Conservation (phyloP, 371 early-diverging fungal species). For the Phascolomyces articulosus region DNA sequence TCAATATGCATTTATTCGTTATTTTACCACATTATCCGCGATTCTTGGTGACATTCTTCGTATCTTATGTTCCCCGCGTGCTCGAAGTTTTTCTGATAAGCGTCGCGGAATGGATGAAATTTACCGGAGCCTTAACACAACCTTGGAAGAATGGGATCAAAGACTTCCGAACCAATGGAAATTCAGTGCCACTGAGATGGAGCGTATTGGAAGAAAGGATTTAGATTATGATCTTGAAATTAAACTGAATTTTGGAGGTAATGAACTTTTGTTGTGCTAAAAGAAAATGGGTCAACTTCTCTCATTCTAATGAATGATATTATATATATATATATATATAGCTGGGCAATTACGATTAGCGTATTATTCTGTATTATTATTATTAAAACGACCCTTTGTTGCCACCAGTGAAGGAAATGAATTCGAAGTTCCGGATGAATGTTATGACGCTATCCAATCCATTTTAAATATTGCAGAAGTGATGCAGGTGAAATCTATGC, state of each 20-base stretch:
- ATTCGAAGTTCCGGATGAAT: constrained; percentile 21
- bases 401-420: constrained; percentile 1
- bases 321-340: neutral
- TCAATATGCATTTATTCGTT: constrained; percentile 18
- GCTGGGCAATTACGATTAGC: constrained; percentile 31
- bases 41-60: constrained; percentile 41
- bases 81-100: constrained; percentile 27
- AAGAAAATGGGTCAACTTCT: too few relatives aligned
- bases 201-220: constrained; percentile 16
- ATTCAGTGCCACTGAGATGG: constrained; percentile 21
- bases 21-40: constrained; percentile 30
- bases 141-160: constrained; percentile 31
- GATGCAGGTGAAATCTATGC: constrained; percentile 15
- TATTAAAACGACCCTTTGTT: constrained; percentile 30
- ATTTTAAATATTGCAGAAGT: constrained; percentile 24
- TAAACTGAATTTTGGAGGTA: constrained; percentile 40
- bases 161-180: constrained; percentile 23
- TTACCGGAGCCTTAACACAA: constrained; percentile 22
- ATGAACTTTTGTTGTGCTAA: neutral
- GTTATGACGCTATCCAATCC: constrained; percentile 19
- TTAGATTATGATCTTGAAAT: constrained; percentile 14
- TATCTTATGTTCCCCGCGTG: constrained; percentile 36
- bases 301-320: neutral
- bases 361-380: constrained; percentile 25
- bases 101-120: constrained; percentile 24